Percentiles rank a stretch among this genome's conserved stretches.
Evolutionary conservation across 1,284 basidiomycete genomes (phyloP).

Genomic region (Xerocomus amazonicus): DNA sequence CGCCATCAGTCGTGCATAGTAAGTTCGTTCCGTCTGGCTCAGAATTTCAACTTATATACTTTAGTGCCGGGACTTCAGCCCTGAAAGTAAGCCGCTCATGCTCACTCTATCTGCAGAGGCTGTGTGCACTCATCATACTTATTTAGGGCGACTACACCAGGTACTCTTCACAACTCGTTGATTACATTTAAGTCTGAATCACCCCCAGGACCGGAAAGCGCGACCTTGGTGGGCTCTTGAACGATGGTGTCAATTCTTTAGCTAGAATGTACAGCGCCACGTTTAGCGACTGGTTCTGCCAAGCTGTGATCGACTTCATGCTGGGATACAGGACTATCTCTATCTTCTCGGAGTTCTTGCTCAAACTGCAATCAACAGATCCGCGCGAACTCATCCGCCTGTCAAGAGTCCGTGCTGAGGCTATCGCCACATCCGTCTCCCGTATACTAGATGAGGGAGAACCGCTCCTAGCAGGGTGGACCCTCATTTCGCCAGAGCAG

Average conservation of each 20-base stretch:
- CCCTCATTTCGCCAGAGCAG: constrained; percentile 81
- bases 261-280: constrained; percentile 84
- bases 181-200: constrained; percentile 9
- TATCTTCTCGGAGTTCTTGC: constrained; percentile 89
- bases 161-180: constrained; percentile 30
- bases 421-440: constrained; percentile 82
- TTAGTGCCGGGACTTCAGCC: constrained; percentile 83
- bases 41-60: constrained; percentile 9
- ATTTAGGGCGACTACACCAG: constrained; percentile 90
- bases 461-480: constrained; percentile 83
- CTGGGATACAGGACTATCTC: constrained; percentile 81
- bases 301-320: constrained; percentile 91
- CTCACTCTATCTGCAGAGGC: neutral
- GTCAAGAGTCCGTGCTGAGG: constrained; percentile 84
- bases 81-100: constrained; percentile 59
- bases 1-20: constrained; percentile 85
- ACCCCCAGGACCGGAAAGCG: constrained; percentile 81
- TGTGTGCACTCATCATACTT: constrained; percentile 10
- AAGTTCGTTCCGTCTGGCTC: constrained; percentile 32
- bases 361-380: constrained; percentile 84
- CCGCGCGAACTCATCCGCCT: constrained; percentile 85
- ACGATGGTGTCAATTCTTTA: constrained; percentile 91
- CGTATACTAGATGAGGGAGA: constrained; percentile 83
- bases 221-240: constrained; percentile 85
- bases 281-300: constrained; percentile 94